Evolutionary conservation across 306 rosid genomes (phyloP).

Genomic region (Leucaena leucocephala): DNA sequence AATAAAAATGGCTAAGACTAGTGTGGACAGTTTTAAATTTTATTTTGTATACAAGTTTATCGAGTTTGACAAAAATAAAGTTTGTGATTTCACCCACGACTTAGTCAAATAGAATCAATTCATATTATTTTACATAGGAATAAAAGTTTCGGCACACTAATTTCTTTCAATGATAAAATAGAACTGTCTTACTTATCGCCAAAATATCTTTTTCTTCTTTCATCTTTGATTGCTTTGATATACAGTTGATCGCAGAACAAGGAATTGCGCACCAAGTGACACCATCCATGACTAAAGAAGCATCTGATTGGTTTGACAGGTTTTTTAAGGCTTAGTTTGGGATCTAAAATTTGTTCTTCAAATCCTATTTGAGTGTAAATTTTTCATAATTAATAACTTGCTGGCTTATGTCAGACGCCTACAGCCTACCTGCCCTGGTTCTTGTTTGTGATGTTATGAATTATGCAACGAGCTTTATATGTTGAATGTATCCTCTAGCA

Average conservation of each 20-base stretch:
- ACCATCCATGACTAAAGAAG: slow-evolving; percentile 59
- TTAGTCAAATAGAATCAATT: not conserved
- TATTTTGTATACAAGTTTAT: not conserved
- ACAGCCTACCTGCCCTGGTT: not conserved
- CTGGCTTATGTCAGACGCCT: slow-evolving; percentile 6
- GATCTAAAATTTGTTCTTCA: not conserved
- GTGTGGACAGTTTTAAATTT: not conserved
- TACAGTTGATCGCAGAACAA: slow-evolving; percentile 63
- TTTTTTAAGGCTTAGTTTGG: slow-evolving; percentile 45
- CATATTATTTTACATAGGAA: not conserved
- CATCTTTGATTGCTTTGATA: slow-evolving; percentile 22
- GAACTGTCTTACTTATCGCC: not conserved
- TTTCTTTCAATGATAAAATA: not conserved
- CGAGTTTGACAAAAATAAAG: not conserved
- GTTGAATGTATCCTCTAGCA: slow-evolving; percentile 4
- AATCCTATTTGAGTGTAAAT: not conserved
- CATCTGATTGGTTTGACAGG: slow-evolving; percentile 74
- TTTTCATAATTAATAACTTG: not conserved
- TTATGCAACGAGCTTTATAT: not conserved
- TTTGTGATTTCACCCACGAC: not conserved
- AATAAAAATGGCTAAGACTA: not conserved
- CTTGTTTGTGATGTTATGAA: slow-evolving; percentile 1
- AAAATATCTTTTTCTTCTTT: not conserved
- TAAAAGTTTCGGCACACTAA: not conserved
- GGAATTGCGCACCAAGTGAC: slow-evolving; percentile 66